Conservation (phyloP, 23 red algal species). For the Agarophyton chilense region DNA sequence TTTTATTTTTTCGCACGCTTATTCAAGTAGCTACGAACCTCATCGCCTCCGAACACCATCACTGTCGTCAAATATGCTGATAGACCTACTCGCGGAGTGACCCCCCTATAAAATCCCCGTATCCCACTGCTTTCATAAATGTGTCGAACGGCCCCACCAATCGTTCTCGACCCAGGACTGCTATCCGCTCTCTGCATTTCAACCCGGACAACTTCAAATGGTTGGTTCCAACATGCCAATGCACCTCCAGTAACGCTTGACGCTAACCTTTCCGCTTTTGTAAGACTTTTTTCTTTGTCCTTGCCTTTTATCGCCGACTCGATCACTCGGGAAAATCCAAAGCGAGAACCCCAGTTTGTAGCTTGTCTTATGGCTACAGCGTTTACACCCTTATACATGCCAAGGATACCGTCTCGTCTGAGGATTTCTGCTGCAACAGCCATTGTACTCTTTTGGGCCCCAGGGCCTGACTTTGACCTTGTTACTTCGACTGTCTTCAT, state of each 20-base stretch:
- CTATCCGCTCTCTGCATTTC: conserved; percentile 83
- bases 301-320: conserved; percentile 65
- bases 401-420: conserved; percentile 60
- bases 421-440: conserved; percentile 51
- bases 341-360: conserved; percentile 93
- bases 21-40: conserved; percentile 63
- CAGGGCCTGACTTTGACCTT: conserved; percentile 49
- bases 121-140: conserved; percentile 87
- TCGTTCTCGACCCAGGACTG: conserved; percentile 45
- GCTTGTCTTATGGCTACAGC: conserved; percentile 91
- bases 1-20: neutral
- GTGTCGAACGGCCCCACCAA: conserved; percentile 66
- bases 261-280: conserved; percentile 55
- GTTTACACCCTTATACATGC: conserved; percentile 86
- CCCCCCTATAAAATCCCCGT: conserved; percentile 88
- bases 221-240: conserved; percentile 93
- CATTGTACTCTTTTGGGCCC: conserved; percentile 23
- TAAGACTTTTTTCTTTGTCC: conserved; percentile 60
- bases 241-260: conserved; percentile 85
- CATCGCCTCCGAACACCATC: conserved; percentile 92
- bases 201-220: conserved; percentile 86
- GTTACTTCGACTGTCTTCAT: conserved; percentile 97
- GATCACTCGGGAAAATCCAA: conserved; percentile 77
- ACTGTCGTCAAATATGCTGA: conserved; percentile 85
- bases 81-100: conserved; percentile 83